Evolutionary conservation across 2,329 filamentous ascomycete genomes (phyloP).

Genomic region (Penicillium decumbens): DNA sequence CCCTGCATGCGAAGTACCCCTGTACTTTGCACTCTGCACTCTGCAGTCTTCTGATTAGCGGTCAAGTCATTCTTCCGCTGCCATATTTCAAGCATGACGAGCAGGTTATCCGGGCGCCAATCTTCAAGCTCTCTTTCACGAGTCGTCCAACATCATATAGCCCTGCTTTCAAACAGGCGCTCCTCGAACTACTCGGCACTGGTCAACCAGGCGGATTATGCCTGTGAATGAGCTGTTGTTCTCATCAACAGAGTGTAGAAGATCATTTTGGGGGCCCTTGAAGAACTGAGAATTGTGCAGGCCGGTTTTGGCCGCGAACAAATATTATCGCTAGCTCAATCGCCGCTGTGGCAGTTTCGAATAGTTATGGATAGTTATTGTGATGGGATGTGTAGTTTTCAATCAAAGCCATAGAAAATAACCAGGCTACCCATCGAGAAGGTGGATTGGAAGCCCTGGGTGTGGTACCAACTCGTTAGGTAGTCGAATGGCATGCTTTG

Average conservation of each 20-base stretch:
- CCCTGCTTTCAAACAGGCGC: constrained; percentile 38
- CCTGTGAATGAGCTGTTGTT: constrained; percentile 32
- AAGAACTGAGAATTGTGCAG: constrained; percentile 48
- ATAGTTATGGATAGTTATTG: constrained; percentile 48
- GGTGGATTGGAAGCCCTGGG: too few relatives aligned
- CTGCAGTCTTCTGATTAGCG: too few relatives aligned
- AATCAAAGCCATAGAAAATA: too few relatives aligned
- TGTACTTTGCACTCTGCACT: too few relatives aligned
- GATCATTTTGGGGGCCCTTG: constrained; percentile 45
- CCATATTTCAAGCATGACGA: constrained; percentile 45
- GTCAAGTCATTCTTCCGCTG: constrained; percentile 24
- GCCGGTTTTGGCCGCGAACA: constrained; percentile 46
- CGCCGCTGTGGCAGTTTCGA: constrained; percentile 37
- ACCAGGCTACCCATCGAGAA: too few relatives aligned
- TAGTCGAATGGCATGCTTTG: too few relatives aligned
- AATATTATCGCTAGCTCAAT: constrained; percentile 35
- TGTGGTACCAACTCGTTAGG: too few relatives aligned
- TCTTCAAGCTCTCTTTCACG: constrained; percentile 30
- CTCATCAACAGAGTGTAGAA: constrained; percentile 43
- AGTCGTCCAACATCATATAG: constrained; percentile 34
- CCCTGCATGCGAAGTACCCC: too few relatives aligned
- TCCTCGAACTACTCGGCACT: constrained; percentile 47
- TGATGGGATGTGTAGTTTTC: constrained; percentile 36
- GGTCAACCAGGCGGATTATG: constrained; percentile 48
- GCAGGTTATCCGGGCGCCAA: constrained; percentile 46